phyloP scores from a whole-genome alignment of 2,329 filamentous ascomycete genomes.

The Botrytis medusae region DNA sequence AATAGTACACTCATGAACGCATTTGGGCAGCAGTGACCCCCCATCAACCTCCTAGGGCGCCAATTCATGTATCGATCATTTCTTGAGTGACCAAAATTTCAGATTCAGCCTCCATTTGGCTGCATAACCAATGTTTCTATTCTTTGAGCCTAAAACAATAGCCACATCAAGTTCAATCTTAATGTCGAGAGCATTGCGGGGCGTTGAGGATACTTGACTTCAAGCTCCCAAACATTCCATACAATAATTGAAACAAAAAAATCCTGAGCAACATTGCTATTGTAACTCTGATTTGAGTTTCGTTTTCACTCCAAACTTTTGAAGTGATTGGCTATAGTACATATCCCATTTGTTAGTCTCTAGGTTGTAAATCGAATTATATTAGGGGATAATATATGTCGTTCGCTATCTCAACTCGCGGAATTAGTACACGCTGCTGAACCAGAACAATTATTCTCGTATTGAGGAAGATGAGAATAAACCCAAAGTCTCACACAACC shows the following conservation, averaged over 20 bases:
- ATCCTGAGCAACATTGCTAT: accelerated
- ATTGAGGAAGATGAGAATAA: background rate
- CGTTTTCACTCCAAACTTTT: background rate
- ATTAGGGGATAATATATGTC: too few relatives aligned
- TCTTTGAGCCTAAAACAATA: background rate
- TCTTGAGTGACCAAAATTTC: too few relatives aligned
- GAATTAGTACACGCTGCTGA: background rate
- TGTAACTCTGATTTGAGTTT: accelerated
- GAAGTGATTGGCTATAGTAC: background rate
- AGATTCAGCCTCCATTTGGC: too few relatives aligned
- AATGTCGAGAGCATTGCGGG: background rate
- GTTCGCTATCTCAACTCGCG: background rate
- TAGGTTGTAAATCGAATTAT: too few relatives aligned
- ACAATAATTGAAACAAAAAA: background rate
- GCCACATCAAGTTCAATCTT: background rate
- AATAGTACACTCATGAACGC: background rate
- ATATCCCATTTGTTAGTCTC: too few relatives aligned
- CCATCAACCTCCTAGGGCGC: too few relatives aligned
- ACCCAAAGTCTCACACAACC: background rate
- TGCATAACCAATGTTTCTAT: background rate
- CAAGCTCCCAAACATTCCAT: background rate
- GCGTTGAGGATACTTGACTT: background rate
- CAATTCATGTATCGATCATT: background rate
- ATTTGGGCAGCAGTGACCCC: background rate
- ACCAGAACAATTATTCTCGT: background rate